A percentile compares a stretch with the other conserved stretches of the same genome.
Evolutionary conservation across 495 filamentous ascomycete genomes (phyloP).

Genomic region (Talaromyces liani): DNA sequence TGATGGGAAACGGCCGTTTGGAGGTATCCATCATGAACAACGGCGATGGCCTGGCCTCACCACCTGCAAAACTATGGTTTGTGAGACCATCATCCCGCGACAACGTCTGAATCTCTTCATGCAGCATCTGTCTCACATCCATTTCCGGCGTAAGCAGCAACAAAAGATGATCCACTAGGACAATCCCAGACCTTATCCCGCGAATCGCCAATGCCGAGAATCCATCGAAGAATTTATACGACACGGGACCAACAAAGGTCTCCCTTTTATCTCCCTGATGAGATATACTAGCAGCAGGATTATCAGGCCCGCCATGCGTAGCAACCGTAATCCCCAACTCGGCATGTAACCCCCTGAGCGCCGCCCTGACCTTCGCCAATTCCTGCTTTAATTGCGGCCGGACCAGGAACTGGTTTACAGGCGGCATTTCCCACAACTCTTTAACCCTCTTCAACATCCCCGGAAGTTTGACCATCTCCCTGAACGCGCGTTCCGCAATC

Average conservation of each 20-base stretch:
- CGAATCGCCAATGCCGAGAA: slow-evolving; percentile 17
- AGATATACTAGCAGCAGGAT: not conserved
- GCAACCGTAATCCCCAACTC: slow-evolving; percentile 21
- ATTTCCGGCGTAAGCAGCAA: slow-evolving; percentile 18
- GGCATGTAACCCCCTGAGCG: slow-evolving; percentile 19
- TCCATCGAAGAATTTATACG: slow-evolving; percentile 22
- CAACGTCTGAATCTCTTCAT: not conserved
- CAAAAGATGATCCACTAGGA: slow-evolving; percentile 21
- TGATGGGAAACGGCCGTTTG: slow-evolving; percentile 10
- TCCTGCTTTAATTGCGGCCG: slow-evolving; percentile 13
- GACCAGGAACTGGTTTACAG: slow-evolving; percentile 7
- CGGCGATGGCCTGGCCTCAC: not conserved
- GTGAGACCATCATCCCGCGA: not conserved
- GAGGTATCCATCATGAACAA: slow-evolving; percentile 12
- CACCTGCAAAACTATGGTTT: not conserved
- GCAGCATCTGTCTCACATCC: not conserved
- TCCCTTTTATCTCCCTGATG: not conserved
- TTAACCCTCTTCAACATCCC: slow-evolving; percentile 18
- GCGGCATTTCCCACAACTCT: slow-evolving; percentile 6
- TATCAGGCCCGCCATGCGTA: slow-evolving; percentile 9
- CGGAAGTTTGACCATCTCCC: slow-evolving; percentile 19
- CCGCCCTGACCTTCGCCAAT: slow-evolving; percentile 16
- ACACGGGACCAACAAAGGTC: slow-evolving; percentile 20
- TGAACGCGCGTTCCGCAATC: slow-evolving; percentile 21
- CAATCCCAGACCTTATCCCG: slow-evolving; percentile 18